phyloP scores from a whole-genome alignment of 805 yeast species.

The Schizosaccharomyces cryophilus region DNA sequence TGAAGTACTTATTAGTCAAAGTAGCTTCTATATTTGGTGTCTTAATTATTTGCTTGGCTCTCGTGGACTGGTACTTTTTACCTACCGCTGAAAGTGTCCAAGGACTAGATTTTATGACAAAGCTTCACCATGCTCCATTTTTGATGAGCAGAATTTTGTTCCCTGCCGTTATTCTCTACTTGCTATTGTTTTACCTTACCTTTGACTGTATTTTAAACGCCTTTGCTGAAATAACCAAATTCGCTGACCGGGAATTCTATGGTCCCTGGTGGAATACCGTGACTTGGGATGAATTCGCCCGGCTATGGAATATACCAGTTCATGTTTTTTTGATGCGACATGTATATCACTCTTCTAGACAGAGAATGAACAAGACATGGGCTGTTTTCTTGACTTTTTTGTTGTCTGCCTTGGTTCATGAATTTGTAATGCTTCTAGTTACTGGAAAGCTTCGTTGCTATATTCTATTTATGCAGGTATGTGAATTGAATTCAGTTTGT shows the following conservation, averaged over 20 bases:
- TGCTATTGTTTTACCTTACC: constrained; percentile 62
- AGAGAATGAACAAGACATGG: constrained; percentile 33
- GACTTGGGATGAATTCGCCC: constrained; percentile 78
- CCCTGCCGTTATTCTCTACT: constrained; percentile 41
- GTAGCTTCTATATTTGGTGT: constrained; percentile 67
- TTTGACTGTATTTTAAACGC: constrained; percentile 89
- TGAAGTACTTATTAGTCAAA: constrained; percentile 44
- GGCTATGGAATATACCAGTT: constrained; percentile 89
- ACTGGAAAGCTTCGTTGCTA: constrained; percentile 64
- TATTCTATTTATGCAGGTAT: constrained; percentile 32
- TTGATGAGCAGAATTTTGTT: constrained; percentile 39
- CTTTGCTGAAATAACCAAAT: constrained; percentile 65
- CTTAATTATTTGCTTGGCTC: constrained; percentile 52
- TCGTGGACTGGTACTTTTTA: constrained; percentile 27
- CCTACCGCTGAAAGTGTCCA: not conserved
- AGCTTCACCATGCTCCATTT: constrained; percentile 27
- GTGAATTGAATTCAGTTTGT: not conserved
- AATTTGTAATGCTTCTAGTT: constrained; percentile 72
- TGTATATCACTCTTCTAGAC: constrained; percentile 71
- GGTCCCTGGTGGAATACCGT: constrained; percentile 96
- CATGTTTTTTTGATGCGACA: constrained; percentile 74
- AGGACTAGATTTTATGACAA: constrained; percentile 11
- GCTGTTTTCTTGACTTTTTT: constrained; percentile 52
- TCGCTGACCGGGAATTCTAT: constrained; percentile 79
- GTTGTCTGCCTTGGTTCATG: constrained; percentile 66